Evolutionary conservation across 306 rosid genomes (phyloP).

Genomic region (Cotoneaster glaucophyllus): DNA sequence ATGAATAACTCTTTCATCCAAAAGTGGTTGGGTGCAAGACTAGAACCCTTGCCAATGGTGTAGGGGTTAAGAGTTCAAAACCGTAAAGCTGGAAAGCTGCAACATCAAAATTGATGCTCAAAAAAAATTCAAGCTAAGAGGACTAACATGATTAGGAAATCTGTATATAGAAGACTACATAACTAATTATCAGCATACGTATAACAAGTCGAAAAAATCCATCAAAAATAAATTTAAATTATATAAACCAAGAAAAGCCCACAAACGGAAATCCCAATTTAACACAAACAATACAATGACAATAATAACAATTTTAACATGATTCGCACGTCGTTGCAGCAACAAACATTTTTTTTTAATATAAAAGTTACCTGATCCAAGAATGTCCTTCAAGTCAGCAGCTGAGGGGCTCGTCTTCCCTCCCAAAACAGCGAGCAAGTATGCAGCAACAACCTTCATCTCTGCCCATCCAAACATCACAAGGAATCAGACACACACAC

Average conservation of each 20-base stretch:
- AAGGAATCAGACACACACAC: not conserved
- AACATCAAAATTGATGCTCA: not conserved
- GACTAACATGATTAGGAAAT: not conserved
- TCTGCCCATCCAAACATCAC: conserved; percentile 23
- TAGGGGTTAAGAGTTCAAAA: not conserved
- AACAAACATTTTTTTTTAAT: not conserved
- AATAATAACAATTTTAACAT: not conserved
- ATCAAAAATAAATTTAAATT: not conserved
- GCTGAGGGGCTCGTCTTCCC: conserved; percentile 53
- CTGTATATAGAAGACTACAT: not conserved
- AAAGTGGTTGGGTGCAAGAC: too few species aligned
- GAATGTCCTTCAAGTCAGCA: conserved; percentile 47
- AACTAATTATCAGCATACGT: not conserved
- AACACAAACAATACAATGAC: not conserved
- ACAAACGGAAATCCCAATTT: not conserved
- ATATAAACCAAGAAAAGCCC: not conserved
- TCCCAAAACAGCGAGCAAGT: conserved; percentile 72
- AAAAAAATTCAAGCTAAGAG: not conserved
- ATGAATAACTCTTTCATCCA: not conserved
- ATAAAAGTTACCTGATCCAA: conserved; percentile 36
- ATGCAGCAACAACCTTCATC: conserved; percentile 69
- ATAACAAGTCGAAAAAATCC: not conserved
- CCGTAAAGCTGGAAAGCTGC: not conserved
- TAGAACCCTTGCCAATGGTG: not conserved
- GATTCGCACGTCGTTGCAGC: not conserved